A percentile compares a stretch with the other conserved stretches of the same genome.
phyloP scores from a whole-genome alignment of 768 basidiomycete species.

The Pisolithus tinctorius region DNA sequence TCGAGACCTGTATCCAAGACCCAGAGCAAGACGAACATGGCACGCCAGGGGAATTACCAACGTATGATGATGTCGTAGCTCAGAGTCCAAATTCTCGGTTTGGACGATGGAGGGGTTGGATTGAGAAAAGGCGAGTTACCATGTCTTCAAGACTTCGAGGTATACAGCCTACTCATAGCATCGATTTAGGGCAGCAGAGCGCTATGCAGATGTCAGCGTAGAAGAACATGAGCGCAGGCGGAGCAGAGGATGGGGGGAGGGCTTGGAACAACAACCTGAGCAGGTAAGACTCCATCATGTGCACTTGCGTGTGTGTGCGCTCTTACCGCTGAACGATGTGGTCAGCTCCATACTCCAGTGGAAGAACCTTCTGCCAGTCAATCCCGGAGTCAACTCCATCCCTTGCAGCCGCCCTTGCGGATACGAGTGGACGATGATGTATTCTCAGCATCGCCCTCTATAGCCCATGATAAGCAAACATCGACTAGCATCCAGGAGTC shows the following conservation, averaged over 20 bases:
- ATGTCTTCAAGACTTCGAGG: background rate
- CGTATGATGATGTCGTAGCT: slow-evolving; percentile 72
- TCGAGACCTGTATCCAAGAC: slow-evolving; percentile 19
- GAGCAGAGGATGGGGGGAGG: slow-evolving; percentile 65
- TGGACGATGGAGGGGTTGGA: slow-evolving; percentile 82
- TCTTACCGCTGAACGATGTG: slow-evolving; percentile 4
- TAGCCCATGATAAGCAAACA: background rate
- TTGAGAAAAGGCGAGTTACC: slow-evolving; percentile 66
- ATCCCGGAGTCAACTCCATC: no score
- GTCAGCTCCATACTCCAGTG: slow-evolving; percentile 11
- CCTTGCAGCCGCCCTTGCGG: slow-evolving; percentile 23
- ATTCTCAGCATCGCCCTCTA: slow-evolving; percentile 14
- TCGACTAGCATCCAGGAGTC: slow-evolving; percentile 4
- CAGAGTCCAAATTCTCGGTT: slow-evolving; percentile 86
- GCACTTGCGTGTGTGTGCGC: background rate
- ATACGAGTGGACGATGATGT: slow-evolving; percentile 40
- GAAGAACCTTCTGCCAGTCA: background rate
- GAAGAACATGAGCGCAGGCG: slow-evolving; percentile 52
- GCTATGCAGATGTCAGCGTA: slow-evolving; percentile 59
- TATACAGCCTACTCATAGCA: slow-evolving; percentile 1
- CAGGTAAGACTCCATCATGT: slow-evolving; percentile 3
- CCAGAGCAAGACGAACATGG: slow-evolving; percentile 38
- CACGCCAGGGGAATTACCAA: slow-evolving; percentile 53
- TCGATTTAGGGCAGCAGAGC: slow-evolving; percentile 66
- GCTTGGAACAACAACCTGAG: slow-evolving; percentile 18